Base-by-base conservation (phyloP, 2,329 filamentous ascomycete genomes). In the Ceratocystis cubensis region DNA sequence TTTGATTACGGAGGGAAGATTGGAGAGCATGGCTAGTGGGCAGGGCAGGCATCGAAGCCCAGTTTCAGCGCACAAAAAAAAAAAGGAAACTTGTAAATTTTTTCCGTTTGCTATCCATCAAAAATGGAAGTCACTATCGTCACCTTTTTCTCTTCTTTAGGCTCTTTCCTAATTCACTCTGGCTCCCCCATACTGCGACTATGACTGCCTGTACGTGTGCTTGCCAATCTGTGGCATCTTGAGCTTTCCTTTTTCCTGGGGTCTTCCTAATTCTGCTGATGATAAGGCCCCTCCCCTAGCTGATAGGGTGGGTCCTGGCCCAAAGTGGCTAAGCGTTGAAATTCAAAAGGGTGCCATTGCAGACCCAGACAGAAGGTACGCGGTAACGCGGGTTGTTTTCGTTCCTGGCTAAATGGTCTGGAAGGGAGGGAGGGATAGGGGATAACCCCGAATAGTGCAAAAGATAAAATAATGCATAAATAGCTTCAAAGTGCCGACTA, bases 391-490 rank as follows among this genome's bases (percentile, higher is more conserved):
- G 41, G 25, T 44, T 13, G 17, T 22, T 20, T n/a, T 15, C 1
- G 61, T 63, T 50, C 61, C 61, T 63, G 61, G 41, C 61, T 63
- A 50, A 41, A 41, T 15, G 3, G 28, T 28, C 28, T 28, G 28
- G 13, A 2, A 6, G 13, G 37, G 61, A 48, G n/a, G 46, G 30
- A 45, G 61, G 17, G 20, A 62, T 22, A 44, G 25, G 20, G 13
- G 30, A 37, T 41, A 6, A 45, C n/a, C 1, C 17, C n/a, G 28
- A 63, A 30, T 63, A 63, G 41, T 63, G 37, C 20, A 22, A 44
- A 22, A 46, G 44, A 48, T 63, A 48, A 63, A 63, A 50, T 41
- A 15, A 2, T 63, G 61, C 61, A 63, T 63, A 63, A 63, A 63
- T 30, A 59, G 17, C 56, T 1, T 41, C 37, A 41, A 41, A 41